These are phyloP conservation scores for Polygonum maritimum DNA, from an alignment of 148 eudicot genomes.

Conservation along the genomic window DNA sequence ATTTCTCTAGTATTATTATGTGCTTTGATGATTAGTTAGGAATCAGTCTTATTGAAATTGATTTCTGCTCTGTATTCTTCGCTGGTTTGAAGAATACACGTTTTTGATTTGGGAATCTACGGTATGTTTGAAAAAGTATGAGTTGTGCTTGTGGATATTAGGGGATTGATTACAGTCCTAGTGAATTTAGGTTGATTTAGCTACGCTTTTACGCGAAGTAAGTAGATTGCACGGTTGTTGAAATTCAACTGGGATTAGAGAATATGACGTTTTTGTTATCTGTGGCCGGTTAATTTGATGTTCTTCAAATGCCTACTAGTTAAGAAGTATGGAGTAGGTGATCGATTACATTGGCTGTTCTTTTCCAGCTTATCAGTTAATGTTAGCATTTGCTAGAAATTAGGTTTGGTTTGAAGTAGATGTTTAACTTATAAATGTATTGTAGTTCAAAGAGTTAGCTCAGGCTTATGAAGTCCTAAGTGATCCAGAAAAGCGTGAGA, in stretches of 20 bases:
- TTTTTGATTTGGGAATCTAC: not conserved
- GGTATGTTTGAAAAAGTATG: not conserved
- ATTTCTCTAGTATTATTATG: not conserved
- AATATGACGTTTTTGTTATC: not conserved
- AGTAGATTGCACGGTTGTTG: not conserved
- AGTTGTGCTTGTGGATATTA: not conserved
- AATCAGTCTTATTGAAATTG: not conserved
- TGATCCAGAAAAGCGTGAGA: conserved; percentile 73
- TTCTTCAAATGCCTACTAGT: no score
- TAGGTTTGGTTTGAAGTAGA: not conserved
- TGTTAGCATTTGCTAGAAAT: not conserved
- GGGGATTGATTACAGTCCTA: not conserved
- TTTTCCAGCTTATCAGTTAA: not conserved
- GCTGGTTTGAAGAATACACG: not conserved
- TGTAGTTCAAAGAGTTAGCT: conserved; percentile 66
- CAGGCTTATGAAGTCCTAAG: conserved; percentile 76
- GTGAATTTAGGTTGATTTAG: not conserved
- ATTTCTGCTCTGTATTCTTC: not conserved
- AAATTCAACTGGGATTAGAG: not conserved
- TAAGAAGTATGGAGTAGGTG: not conserved
- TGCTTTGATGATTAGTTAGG: not conserved
- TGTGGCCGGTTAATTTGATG: not conserved
- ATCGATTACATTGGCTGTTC: not conserved
- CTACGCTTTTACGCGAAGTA: not conserved
- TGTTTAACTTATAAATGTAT: not conserved